These are phyloP conservation scores for Drechslera avenae DNA, from an alignment of 2,329 filamentous ascomycete species.

Conservation along the genomic window DNA sequence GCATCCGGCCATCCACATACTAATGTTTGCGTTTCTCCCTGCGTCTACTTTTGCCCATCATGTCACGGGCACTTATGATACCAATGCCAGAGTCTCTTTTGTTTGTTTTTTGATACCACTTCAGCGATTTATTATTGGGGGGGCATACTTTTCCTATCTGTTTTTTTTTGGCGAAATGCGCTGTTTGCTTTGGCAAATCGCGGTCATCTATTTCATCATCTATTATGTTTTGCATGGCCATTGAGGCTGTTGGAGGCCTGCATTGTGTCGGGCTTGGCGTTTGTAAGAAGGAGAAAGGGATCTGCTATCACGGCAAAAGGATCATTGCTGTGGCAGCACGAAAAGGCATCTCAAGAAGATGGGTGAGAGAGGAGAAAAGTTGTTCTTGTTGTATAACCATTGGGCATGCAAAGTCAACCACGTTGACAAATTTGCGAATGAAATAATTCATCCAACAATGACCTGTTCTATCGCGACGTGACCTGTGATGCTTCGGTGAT, in stretches of 20 bases:
- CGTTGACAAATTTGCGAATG: constrained; percentile 10
- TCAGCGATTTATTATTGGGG: constrained; percentile 64
- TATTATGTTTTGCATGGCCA: constrained; percentile 13
- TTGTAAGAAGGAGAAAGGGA: constrained; percentile 12
- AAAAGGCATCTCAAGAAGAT: constrained; percentile 12
- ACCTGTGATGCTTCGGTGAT: neutral
- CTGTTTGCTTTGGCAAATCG: constrained; percentile 4
- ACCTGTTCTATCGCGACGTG: neutral
- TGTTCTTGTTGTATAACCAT: constrained; percentile 19
- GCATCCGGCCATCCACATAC: constrained; percentile 26
- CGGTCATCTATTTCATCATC: constrained; percentile 12
- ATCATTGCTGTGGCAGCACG: constrained; percentile 11
- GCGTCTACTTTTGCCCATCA: constrained; percentile 24
- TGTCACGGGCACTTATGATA: constrained; percentile 41
- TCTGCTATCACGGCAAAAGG: constrained; percentile 15
- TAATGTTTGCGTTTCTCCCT: constrained; percentile 31
- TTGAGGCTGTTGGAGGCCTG: constrained; percentile 8
- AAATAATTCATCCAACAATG: constrained; percentile 13
- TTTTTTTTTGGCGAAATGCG: too few species aligned
- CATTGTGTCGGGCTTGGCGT: constrained; percentile 16
- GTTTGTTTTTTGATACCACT: constrained; percentile 45
- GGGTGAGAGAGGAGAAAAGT: constrained; percentile 11
- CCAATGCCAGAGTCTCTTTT: constrained; percentile 34
- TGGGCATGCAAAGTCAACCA: constrained; percentile 8
- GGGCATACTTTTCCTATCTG: constrained; percentile 31